These are phyloP conservation scores for Leptosphaerulina australis DNA, from an alignment of 2,329 filamentous ascomycete species.

Conservation along the genomic window DNA sequence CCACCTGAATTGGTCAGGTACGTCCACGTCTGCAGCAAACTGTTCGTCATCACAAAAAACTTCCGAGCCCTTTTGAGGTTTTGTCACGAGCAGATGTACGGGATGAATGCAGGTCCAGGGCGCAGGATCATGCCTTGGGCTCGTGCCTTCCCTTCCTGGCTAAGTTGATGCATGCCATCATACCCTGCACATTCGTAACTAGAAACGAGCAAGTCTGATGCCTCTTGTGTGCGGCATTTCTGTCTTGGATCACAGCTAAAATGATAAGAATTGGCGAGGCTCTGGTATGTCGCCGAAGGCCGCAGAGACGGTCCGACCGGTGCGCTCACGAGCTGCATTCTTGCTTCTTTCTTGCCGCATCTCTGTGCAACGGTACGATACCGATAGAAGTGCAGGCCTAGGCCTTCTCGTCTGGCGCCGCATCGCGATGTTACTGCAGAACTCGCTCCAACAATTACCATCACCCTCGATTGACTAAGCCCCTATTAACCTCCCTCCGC, in stretches of 20 bases:
- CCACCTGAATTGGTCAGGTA: conserved; percentile 2
- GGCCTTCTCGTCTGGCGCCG: conserved; percentile 1
- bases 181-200: not conserved
- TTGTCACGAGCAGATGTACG: conserved; percentile 1
- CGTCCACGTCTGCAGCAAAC: not conserved
- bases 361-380: conserved; percentile 3
- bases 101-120: conserved; percentile 6
- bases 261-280: not conserved
- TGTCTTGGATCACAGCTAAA: not conserved
- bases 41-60: not conserved
- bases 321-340: not conserved
- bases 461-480: not conserved
- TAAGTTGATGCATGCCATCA: conserved; percentile 2
- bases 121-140: conserved; percentile 9
- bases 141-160: conserved; percentile 18
- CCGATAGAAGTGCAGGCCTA: conserved; percentile 6
- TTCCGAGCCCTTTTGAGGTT: not conserved
- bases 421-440: not conserved
- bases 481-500: not conserved
- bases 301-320: conserved; percentile 9
- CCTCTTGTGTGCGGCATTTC: conserved; percentile 5
- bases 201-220: conserved; percentile 4
- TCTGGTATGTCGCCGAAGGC: conserved; percentile 10
- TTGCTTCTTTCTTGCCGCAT: not conserved
- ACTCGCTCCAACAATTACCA: not conserved